A percentile compares a stretch with the other conserved stretches of the same genome.
Conservation (phyloP, 495 filamentous ascomycete species). For the Friedmanniomyces endolithicus region DNA sequence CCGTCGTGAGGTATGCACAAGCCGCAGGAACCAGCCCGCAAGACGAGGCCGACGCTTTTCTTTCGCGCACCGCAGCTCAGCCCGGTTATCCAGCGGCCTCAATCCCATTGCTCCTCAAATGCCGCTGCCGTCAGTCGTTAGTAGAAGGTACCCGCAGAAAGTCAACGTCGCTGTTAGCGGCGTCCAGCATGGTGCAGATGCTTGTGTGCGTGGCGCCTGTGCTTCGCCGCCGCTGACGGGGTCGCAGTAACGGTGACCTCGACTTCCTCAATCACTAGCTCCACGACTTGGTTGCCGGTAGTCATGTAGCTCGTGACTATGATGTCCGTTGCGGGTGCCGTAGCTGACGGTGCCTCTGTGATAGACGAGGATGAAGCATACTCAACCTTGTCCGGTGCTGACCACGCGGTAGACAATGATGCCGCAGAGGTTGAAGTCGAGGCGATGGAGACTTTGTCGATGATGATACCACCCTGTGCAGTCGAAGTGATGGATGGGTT, state of each 20-base stretch:
- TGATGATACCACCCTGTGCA: slow-evolving; percentile 7
- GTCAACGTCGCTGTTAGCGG: background rate
- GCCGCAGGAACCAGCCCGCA: slow-evolving; percentile 5
- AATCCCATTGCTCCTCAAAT: background rate
- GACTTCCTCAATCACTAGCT: slow-evolving; percentile 13
- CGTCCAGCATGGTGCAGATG: slow-evolving; percentile 6
- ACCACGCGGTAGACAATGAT: background rate
- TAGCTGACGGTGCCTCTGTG: background rate
- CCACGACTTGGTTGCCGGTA: slow-evolving; percentile 9
- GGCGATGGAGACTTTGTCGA: background rate
- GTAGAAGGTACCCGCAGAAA: too few relatives aligned
- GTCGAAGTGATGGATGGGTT: slow-evolving; percentile 6
- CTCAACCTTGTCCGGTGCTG: background rate
- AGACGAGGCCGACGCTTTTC: background rate
- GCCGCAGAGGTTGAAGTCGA: background rate
- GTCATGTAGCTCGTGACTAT: slow-evolving; percentile 14
- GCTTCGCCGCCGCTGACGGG: background rate
- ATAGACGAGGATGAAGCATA: background rate
- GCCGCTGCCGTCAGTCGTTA: background rate
- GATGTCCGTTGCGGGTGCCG: background rate
- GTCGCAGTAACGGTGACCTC: slow-evolving; percentile 19
- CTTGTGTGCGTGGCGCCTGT: slow-evolving; percentile 11
- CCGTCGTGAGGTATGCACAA: slow-evolving; percentile 2
- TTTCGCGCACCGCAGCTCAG: background rate
- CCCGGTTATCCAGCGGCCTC: background rate